phyloP scores from a whole-genome alignment of 1,139 yeast genomes.

The Blastobotrys raffinosifermentans region DNA sequence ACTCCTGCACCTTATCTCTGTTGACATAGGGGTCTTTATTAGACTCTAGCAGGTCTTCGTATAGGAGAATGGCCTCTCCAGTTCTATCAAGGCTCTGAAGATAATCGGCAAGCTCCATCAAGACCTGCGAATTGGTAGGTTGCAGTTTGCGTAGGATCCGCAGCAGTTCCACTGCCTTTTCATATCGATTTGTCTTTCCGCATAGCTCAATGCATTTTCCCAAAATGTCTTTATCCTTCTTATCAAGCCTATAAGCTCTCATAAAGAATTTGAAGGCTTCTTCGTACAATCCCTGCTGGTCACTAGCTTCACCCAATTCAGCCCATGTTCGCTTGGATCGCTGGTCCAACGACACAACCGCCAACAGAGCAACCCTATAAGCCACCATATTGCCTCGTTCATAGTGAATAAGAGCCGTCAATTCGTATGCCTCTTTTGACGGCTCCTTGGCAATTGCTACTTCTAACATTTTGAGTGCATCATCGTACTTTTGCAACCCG shows the following conservation, averaged over 20 bases:
- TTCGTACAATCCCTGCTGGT: slow-evolving; percentile 61
- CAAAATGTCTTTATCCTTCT: slow-evolving; percentile 8
- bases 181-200: slow-evolving; percentile 55
- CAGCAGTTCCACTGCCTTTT: slow-evolving; percentile 72
- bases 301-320: slow-evolving; percentile 70
- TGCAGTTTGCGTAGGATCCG: slow-evolving; percentile 53
- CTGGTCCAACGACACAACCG: slow-evolving; percentile 78
- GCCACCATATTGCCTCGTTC: slow-evolving; percentile 60
- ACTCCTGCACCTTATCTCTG: slow-evolving; percentile 31
- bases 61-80: slow-evolving; percentile 75
- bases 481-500: slow-evolving; percentile 42
- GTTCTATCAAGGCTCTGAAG: slow-evolving; percentile 70
- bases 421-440: slow-evolving; percentile 76
- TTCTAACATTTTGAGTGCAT: slow-evolving; percentile 59
- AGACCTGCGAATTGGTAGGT: slow-evolving; percentile 57
- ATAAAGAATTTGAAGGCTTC: slow-evolving; percentile 79
- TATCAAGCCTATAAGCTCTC: slow-evolving; percentile 21
- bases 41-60: slow-evolving; percentile 37
- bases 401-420: slow-evolving; percentile 78
- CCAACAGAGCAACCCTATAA: slow-evolving; percentile 75
- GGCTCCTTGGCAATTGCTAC: slow-evolving; percentile 77
- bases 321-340: slow-evolving; percentile 81
- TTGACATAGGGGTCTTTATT: slow-evolving; percentile 15
- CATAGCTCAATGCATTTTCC: slow-evolving; percentile 42
- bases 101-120: slow-evolving; percentile 70